Evolutionary conservation across 305 asterid genomes (phyloP).

Genomic region (Solanum hybrid): DNA sequence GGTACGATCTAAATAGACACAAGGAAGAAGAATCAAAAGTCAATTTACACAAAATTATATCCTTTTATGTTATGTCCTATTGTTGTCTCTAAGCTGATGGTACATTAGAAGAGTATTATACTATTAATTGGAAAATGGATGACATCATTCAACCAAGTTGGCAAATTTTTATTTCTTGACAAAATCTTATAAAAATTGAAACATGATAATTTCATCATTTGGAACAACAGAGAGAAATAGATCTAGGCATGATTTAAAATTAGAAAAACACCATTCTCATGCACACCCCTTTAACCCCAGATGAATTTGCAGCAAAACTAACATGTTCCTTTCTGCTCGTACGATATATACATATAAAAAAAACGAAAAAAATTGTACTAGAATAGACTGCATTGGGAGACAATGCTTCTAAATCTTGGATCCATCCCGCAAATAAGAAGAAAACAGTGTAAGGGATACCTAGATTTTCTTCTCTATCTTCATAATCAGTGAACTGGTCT

Average conservation of each 20-base stretch:
- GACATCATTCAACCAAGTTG: not conserved
- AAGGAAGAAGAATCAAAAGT: not conserved
- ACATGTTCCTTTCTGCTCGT: not conserved
- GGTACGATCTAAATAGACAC: slow-evolving; percentile 25
- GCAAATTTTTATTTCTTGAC: not conserved
- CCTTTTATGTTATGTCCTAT: not conserved
- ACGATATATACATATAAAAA: not conserved
- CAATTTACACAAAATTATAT: not conserved
- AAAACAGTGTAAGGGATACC: slow-evolving; percentile 18
- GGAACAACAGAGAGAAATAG: not conserved
- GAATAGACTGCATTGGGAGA: not conserved
- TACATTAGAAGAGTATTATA: not conserved
- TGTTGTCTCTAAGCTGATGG: not conserved
- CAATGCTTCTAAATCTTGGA: not conserved
- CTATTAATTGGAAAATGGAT: not conserved
- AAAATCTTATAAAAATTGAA: not conserved
- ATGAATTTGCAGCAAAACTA: not conserved
- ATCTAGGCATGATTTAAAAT: not conserved
- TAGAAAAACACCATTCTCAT: not conserved
- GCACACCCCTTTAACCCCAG: not conserved
- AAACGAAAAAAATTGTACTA: not conserved
- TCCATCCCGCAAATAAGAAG: not conserved
- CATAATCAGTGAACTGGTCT: slow-evolving; percentile 8
- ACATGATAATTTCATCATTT: not conserved
- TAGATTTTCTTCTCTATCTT: slow-evolving; percentile 31